These are phyloP conservation scores for Anethum foeniculum DNA, from an alignment of 140 eudicot species.

Conservation along the genomic window DNA sequence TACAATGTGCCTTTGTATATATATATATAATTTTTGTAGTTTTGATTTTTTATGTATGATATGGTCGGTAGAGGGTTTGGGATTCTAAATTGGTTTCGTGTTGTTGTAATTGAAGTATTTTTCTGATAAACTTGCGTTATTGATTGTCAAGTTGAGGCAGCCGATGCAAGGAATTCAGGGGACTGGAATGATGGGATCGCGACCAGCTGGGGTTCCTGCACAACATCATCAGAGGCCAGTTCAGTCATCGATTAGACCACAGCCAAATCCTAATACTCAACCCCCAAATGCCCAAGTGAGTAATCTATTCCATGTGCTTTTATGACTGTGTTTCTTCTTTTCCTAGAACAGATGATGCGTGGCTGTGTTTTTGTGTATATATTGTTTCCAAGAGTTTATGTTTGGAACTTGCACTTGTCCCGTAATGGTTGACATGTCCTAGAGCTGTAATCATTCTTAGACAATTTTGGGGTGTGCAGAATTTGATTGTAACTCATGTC, in stretches of 20 bases:
- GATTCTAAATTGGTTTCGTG: background rate
- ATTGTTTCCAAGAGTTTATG: background rate
- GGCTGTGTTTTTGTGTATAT: background rate
- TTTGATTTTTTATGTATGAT: too few relatives aligned
- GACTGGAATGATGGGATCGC: conserved; percentile 59
- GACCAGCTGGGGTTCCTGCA: conserved; percentile 46
- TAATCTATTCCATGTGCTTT: background rate
- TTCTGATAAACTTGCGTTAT: background rate
- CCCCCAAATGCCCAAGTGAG: conserved; percentile 63
- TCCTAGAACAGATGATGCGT: background rate
- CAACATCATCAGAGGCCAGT: conserved; percentile 60
- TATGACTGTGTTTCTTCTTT: background rate
- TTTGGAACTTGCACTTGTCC: background rate
- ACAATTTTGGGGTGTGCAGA: background rate
- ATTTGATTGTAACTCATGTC: background rate
- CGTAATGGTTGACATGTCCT: background rate
- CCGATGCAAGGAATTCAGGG: conserved; percentile 53
- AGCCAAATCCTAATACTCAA: conserved; percentile 33
- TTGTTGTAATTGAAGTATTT: background rate
- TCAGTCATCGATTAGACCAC: conserved; percentile 63
- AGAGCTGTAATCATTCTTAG: background rate
- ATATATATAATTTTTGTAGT: too few relatives aligned
- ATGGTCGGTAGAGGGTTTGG: too few relatives aligned
- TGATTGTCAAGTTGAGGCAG: conserved; percentile 49
- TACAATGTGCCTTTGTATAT: background rate